Percentiles rank a stretch among this genome's conserved stretches.
Evolutionary conservation across 1,139 yeast species (phyloP).

Genomic region (Arxiozyma slooffiae): DNA sequence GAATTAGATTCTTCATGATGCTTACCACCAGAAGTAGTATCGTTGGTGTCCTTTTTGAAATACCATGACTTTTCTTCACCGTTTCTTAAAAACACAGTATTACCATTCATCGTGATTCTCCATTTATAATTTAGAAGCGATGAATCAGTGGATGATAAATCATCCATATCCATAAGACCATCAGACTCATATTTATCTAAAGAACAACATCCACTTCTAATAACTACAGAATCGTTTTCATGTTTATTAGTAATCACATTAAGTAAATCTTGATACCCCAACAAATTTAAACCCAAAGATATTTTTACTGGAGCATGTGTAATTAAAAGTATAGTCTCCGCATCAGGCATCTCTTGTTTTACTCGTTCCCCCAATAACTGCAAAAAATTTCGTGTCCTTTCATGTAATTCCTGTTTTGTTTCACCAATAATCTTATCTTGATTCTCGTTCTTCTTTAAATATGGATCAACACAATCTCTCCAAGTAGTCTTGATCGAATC

Average conservation of each 20-base stretch:
- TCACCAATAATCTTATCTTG: slow-evolving; percentile 44
- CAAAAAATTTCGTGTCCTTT: slow-evolving; percentile 46
- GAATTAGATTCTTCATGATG: slow-evolving; percentile 44
- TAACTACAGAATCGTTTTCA: slow-evolving; percentile 41
- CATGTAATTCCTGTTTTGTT: slow-evolving; percentile 50
- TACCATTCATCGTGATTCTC: slow-evolving; percentile 54
- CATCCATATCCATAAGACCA: slow-evolving; percentile 14
- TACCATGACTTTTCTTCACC: slow-evolving; percentile 94
- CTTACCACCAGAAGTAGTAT: background rate
- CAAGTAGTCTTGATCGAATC: slow-evolving; percentile 38
- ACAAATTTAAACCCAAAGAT: slow-evolving; percentile 61
- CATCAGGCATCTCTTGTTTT: slow-evolving; percentile 44
- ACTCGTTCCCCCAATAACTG: slow-evolving; percentile 41
- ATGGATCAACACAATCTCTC: slow-evolving; percentile 34
- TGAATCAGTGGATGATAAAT: background rate
- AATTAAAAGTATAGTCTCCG: slow-evolving; percentile 49
- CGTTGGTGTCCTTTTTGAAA: slow-evolving; percentile 33
- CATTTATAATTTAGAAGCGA: slow-evolving; percentile 32
- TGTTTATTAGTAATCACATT: slow-evolving; percentile 22
- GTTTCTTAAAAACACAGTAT: slow-evolving; percentile 48
- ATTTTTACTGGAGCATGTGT: slow-evolving; percentile 83
- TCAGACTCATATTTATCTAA: slow-evolving; percentile 46
- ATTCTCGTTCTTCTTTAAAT: slow-evolving; percentile 35
- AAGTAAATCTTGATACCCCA: slow-evolving; percentile 33
- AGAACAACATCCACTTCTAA: slow-evolving; percentile 49